Percentiles rank a stretch among this genome's conserved stretches.
Evolutionary conservation across 768 basidiomycete species (phyloP).

Genomic region (Tulasnella sp.): DNA sequence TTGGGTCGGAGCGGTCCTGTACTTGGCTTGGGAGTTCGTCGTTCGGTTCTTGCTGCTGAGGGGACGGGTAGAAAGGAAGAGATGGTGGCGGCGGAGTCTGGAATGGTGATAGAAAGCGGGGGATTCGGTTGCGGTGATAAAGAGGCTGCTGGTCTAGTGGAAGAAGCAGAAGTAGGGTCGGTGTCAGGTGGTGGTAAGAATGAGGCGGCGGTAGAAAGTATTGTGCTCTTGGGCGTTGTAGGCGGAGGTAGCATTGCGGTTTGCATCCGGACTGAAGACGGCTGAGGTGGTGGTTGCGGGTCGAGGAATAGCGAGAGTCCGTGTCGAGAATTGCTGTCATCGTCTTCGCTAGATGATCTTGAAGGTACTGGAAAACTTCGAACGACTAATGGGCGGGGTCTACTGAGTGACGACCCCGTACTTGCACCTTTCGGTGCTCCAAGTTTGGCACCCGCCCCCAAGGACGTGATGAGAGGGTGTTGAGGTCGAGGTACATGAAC

Average conservation of each 20-base stretch:
- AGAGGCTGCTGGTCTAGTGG: not conserved
- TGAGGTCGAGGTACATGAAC: not conserved
- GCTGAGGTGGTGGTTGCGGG: conserved; percentile 15
- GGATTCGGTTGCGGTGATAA: not conserved
- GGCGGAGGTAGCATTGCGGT: not conserved
- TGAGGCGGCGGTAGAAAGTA: not conserved
- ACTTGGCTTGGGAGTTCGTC: not conserved
- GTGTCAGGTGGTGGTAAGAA: not conserved
- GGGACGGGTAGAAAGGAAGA: not conserved
- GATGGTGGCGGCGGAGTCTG: not conserved
- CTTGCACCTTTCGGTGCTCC: conserved; percentile 9
- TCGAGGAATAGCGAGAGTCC: conserved; percentile 14
- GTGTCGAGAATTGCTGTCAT: not conserved
- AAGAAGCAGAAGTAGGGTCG: not conserved
- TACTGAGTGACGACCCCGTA: conserved; percentile 5
- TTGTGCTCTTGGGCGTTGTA: not conserved
- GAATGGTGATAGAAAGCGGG: not conserved
- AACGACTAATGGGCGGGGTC: conserved; percentile 12
- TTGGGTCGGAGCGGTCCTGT: conserved; percentile 9
- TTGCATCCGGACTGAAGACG: not conserved
- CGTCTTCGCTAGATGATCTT: not conserved
- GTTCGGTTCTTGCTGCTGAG: not conserved
- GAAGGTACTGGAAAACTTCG: conserved; percentile 5
- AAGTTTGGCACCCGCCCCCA: conserved; percentile 4
- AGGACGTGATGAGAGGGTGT: not conserved